Evolutionary conservation across 1,284 basidiomycete species (phyloP).

Genomic region (Malassezia obtusa): DNA sequence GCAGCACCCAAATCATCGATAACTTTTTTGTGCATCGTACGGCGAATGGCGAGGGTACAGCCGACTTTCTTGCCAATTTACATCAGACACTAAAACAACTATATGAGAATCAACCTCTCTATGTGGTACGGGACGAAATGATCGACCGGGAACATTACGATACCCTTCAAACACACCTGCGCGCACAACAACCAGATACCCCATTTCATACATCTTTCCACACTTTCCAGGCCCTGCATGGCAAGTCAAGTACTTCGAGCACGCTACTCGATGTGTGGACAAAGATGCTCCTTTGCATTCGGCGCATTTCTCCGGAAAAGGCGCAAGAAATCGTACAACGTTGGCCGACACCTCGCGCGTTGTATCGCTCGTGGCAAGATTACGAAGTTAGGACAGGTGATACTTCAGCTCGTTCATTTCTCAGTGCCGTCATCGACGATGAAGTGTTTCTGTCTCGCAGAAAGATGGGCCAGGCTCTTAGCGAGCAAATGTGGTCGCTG

Average conservation of each 20-base stretch:
- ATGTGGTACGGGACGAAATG: conserved; percentile 50
- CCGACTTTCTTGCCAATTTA: conserved; percentile 52
- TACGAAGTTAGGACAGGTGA: background rate
- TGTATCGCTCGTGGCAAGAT: conserved; percentile 49
- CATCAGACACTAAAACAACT: conserved; percentile 50
- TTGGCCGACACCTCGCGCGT: conserved; percentile 51
- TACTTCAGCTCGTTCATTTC: no score
- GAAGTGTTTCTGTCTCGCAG: conserved; percentile 5
- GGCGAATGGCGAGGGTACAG: conserved; percentile 51
- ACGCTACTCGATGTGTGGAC: conserved; percentile 52
- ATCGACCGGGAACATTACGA: conserved; percentile 49
- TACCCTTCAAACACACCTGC: conserved; percentile 48
- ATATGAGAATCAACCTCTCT: conserved; percentile 43
- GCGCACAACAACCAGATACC: conserved; percentile 32
- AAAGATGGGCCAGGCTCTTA: conserved; percentile 10
- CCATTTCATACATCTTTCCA: conserved; percentile 51
- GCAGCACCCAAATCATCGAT: conserved; percentile 54
- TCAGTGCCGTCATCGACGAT: background rate
- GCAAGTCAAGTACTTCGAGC: conserved; percentile 49
- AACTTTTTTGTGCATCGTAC: conserved; percentile 55
- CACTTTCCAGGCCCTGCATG: conserved; percentile 52
- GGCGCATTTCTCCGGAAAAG: conserved; percentile 54
- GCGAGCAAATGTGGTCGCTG: conserved; percentile 5
- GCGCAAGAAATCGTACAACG: conserved; percentile 51
- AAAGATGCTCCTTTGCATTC: conserved; percentile 53